Evolutionary conservation across 1,139 yeast species (phyloP).

Genomic region (Yamadazyma pseudoaaseri): DNA sequence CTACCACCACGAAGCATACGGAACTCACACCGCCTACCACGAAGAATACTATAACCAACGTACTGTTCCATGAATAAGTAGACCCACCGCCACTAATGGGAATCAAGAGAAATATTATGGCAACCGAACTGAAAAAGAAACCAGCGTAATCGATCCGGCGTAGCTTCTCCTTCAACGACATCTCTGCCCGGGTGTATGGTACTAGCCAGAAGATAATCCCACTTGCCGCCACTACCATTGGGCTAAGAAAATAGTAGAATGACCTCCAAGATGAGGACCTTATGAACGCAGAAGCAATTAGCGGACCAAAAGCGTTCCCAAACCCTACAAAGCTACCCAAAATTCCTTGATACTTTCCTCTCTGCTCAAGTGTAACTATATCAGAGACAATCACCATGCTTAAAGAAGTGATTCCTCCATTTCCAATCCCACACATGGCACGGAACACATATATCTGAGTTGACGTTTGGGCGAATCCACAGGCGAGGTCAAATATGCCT

Average conservation of each 20-base stretch:
- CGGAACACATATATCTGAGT: conserved; percentile 40
- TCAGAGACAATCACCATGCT: conserved; percentile 45
- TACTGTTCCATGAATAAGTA: conserved; percentile 46
- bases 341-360: conserved; percentile 48
- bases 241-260: conserved; percentile 36
- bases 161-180: conserved; percentile 24
- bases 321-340: conserved; percentile 45
- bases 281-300: conserved; percentile 49
- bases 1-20: conserved; percentile 37
- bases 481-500: conserved; percentile 37
- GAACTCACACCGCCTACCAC: conserved; percentile 42
- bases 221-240: conserved; percentile 18
- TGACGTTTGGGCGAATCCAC: conserved; percentile 42
- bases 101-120: conserved; percentile 40
- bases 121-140: conserved; percentile 38
- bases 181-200: conserved; percentile 4
- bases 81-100: conserved; percentile 55
- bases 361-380: conserved; percentile 37
- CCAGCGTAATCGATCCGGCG: conserved; percentile 48
- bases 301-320: conserved; percentile 56
- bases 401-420: conserved; percentile 43
- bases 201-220: conserved; percentile 6
- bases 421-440: conserved; percentile 44
- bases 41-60: conserved; percentile 43
- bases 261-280: conserved; percentile 46